These are phyloP conservation scores for Wickerhamomyces tratensis DNA, from an alignment of 805 yeast species.

Conservation along the genomic window DNA sequence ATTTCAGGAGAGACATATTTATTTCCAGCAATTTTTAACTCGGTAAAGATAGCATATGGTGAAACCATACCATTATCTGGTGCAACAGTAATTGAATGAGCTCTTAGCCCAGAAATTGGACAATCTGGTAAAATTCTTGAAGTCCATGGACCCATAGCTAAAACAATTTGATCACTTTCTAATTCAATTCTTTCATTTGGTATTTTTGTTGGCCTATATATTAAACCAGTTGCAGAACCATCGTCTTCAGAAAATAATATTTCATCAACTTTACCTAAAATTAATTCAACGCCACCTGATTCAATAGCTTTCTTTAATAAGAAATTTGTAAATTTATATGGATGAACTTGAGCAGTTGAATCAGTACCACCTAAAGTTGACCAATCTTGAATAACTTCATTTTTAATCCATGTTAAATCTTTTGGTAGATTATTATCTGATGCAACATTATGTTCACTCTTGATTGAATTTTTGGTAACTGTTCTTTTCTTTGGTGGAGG, in stretches of 20 bases:
- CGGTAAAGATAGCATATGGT: conserved; percentile 92
- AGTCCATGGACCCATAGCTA: conserved; percentile 97
- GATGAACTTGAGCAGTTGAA: conserved; percentile 95
- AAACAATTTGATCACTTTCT: conserved; percentile 65
- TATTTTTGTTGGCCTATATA: conserved; percentile 34
- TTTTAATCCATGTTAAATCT: conserved; percentile 70
- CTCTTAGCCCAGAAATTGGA: conserved; percentile 89
- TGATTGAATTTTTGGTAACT: conserved; percentile 24
- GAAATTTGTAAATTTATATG: conserved; percentile 85
- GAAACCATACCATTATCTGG: conserved; percentile 74
- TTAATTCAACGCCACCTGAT: conserved; percentile 72
- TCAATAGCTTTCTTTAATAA: conserved; percentile 73
- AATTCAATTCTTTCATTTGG: conserved; percentile 34
- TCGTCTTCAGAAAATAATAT: conserved; percentile 50
- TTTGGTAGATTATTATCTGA: conserved; percentile 34
- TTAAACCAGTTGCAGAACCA: conserved; percentile 64
- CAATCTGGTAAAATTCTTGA: conserved; percentile 83
- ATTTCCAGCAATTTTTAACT: conserved; percentile 58
- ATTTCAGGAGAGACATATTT: conserved; percentile 85
- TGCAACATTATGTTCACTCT: conserved; percentile 12
- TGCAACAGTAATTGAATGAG: conserved; percentile 87
- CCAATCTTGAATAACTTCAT: conserved; percentile 58
- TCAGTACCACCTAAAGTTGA: conserved; percentile 74
- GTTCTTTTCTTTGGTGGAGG: conserved; percentile 25
- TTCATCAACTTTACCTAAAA: conserved; percentile 76